Conservation (phyloP, 306 rosid species). For the Quercus alba region DNA sequence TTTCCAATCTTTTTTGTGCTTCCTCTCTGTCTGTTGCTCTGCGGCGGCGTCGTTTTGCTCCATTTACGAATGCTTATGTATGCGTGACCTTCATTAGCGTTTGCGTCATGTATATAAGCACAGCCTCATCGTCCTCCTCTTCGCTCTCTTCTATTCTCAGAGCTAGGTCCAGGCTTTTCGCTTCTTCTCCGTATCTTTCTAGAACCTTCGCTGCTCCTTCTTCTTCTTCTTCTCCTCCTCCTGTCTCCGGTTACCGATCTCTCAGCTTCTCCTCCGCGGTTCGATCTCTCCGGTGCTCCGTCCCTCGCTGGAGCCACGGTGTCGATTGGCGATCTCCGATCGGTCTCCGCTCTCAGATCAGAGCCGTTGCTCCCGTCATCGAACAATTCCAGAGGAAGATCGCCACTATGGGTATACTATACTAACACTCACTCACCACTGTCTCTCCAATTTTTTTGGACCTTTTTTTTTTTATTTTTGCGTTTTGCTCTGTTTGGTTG, state of each 20-base stretch:
- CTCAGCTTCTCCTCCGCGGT: slow-evolving; percentile 32
- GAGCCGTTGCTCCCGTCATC: slow-evolving; percentile 52
- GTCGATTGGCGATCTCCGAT: slow-evolving; percentile 48
- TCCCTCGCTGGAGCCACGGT: slow-evolving; percentile 61
- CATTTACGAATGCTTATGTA: background rate
- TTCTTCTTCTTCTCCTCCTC: background rate
- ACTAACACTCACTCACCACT: background rate
- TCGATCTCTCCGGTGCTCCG: slow-evolving; percentile 24
- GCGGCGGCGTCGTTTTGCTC: background rate
- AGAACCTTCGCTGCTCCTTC: slow-evolving; percentile 23
- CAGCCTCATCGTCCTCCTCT: slow-evolving; percentile 39
- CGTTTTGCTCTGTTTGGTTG: background rate
- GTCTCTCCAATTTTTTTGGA: background rate
- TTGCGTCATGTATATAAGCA: slow-evolving; percentile 42
- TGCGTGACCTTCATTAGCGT: slow-evolving; percentile 24
- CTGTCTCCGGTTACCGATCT: slow-evolving; percentile 19
- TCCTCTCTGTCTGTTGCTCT: too few species aligned
- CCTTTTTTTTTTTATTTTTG: background rate
- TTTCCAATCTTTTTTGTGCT: too few species aligned
- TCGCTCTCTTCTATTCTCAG: slow-evolving; percentile 49
- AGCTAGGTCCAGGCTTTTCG: slow-evolving; percentile 41
- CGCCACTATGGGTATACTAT: slow-evolving; percentile 52
- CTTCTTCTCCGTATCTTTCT: slow-evolving; percentile 12
- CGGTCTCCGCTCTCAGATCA: slow-evolving; percentile 56
- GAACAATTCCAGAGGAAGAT: slow-evolving; percentile 49